Base-by-base conservation (phyloP, 257 asterid species). In the Paraleonurus japonicus region DNA sequence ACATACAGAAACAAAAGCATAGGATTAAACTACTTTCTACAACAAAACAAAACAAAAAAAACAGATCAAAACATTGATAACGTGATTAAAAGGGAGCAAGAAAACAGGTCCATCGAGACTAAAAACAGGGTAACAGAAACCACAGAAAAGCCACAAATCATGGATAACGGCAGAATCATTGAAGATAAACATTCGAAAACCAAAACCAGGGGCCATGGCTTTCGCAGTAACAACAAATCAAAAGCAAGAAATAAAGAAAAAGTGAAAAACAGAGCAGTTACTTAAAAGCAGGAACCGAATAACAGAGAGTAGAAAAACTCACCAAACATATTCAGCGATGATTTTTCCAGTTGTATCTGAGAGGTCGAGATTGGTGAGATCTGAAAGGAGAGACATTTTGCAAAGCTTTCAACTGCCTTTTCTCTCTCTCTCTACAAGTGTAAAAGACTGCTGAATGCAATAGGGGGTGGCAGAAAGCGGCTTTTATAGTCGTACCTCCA, bases 291-390 rank as follows among this genome's bases (percentile, higher is more conserved):
- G 22, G 13, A 57, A 48, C 23, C 69, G 28, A 32, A 3, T 2
- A 35, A 4, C 17, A 7, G 50, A 45, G 72, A 35, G 19, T 33
- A 67, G 66, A 65, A 33, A 59, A 55, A 69, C 90, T 74, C 72
- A 90, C 90, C 90, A 86, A 7, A 86, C 83, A 67, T 86, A 86
- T 82, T 86, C 90, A 8, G 86, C 90, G 41, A 86, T 86, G 67
- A 86, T 69, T 71, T 86, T 86, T 1, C 73, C 70, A 15, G 88
- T 83, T 62, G 74, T 1, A 4, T 77, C 78, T 0, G 88, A 70
- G 71, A 86, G 85, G 73, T 77, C 33, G 78, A 86, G 88, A 47
- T 86, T 86, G 79, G 81, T 20, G 84, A 86, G 90, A 86, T 86
- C 90, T 37, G 90, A 17, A 28, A 86, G 83, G 60, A 35, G 71